Evolutionary conservation across 495 filamentous ascomycete species (phyloP).

Genomic region (Penicillium manginii): DNA sequence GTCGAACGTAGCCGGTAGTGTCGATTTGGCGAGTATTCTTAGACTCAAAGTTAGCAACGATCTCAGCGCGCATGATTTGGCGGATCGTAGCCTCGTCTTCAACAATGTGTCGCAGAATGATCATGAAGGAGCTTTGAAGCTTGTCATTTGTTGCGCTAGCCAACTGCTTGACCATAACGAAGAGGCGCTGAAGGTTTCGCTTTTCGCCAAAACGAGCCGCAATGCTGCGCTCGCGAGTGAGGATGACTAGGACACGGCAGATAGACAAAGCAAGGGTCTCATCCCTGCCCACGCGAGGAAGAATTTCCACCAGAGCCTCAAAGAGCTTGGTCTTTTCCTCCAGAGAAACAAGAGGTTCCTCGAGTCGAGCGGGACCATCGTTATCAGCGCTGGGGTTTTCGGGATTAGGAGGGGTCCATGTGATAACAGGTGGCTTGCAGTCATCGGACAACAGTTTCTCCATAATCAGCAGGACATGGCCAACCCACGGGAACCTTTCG

Average conservation of each 20-base stretch:
- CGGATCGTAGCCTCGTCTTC: slow-evolving; percentile 91
- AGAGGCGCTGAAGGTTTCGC: slow-evolving; percentile 84
- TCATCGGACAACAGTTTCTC: slow-evolving; percentile 90
- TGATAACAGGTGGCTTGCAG: slow-evolving; percentile 73
- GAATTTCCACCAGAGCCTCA: slow-evolving; percentile 73
- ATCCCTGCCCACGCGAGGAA: slow-evolving; percentile 86
- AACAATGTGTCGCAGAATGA: slow-evolving; percentile 88
- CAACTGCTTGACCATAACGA: slow-evolving; percentile 92
- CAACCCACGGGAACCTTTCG: slow-evolving; percentile 86
- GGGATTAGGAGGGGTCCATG: slow-evolving; percentile 68
- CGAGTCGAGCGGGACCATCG: slow-evolving; percentile 57
- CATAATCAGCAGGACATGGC: slow-evolving; percentile 84
- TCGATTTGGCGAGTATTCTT: slow-evolving; percentile 69
- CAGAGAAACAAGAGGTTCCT: slow-evolving; percentile 64
- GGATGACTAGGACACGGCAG: slow-evolving; percentile 82
- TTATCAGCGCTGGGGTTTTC: slow-evolving; percentile 49
- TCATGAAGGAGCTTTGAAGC: slow-evolving; percentile 79
- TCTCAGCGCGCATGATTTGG: slow-evolving; percentile 92
- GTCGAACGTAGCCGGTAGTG: slow-evolving; percentile 70
- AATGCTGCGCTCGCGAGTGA: slow-evolving; percentile 77
- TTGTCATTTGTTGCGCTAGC: slow-evolving; percentile 74
- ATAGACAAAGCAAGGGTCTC: slow-evolving; percentile 82
- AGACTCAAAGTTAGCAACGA: slow-evolving; percentile 70
- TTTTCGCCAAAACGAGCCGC: slow-evolving; percentile 81
- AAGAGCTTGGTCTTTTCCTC: slow-evolving; percentile 73